Conservation (phyloP, 495 filamentous ascomycete genomes). For the Aspergillus cristatus region DNA sequence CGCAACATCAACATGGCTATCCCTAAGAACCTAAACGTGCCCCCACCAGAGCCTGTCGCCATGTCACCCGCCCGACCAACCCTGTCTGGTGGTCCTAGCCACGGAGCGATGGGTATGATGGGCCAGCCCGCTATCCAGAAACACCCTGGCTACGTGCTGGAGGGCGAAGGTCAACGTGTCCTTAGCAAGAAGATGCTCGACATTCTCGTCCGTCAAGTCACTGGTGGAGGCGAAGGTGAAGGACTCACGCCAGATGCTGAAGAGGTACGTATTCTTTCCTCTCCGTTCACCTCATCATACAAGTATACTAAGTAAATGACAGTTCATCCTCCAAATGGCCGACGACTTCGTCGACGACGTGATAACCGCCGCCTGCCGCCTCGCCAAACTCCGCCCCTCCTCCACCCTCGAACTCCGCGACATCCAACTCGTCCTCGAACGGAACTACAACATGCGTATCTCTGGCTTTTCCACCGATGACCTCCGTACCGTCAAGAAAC, state of each 20-base stretch:
- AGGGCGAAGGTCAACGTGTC: constrained; percentile 81
- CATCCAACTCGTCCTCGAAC: constrained; percentile 88
- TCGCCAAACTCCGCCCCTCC: constrained; percentile 86
- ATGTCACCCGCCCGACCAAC: constrained; percentile 70
- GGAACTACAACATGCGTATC: constrained; percentile 96
- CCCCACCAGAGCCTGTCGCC: constrained; percentile 59
- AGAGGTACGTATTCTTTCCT: constrained; percentile 52
- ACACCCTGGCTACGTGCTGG: constrained; percentile 69
- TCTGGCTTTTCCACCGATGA: constrained; percentile 93
- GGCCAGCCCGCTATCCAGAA: constrained; percentile 77
- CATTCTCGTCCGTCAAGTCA: constrained; percentile 88
- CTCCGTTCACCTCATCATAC: constrained; percentile 1
- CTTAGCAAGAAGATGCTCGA: constrained; percentile 95
- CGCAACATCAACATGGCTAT: constrained; percentile 61
- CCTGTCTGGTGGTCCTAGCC: constrained; percentile 62
- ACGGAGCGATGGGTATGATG: constrained; percentile 65
- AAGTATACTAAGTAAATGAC: constrained; percentile 10
- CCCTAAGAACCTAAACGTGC: constrained; percentile 64
- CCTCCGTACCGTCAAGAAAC: constrained; percentile 84
- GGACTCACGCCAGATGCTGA: constrained; percentile 84
- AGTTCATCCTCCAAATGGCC: constrained; percentile 82
- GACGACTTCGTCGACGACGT: constrained; percentile 94
- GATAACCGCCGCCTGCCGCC: constrained; percentile 73
- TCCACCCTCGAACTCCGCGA: constrained; percentile 86
- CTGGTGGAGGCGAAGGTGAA: constrained; percentile 62